Evolutionary conservation across 208 protist species (phyloP).

Genomic region (Naegleria lovaniensis): DNA sequence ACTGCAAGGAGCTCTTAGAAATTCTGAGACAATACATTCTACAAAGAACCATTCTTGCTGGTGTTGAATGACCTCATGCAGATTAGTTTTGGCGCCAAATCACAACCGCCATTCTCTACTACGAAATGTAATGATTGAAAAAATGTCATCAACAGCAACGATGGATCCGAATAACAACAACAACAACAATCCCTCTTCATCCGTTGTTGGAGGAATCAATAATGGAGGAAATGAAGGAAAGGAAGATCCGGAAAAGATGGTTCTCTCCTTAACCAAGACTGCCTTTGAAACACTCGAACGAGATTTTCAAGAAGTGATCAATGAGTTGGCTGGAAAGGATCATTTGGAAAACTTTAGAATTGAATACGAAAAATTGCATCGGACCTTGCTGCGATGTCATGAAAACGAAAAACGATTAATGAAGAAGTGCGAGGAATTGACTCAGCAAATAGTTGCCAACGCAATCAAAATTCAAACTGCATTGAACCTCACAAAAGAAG

Average conservation of each 20-base stretch:
- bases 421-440: constrained; percentile 82
- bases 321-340: constrained; percentile 82
- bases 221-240: neutral
- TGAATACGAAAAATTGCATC: constrained; percentile 96
- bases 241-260: neutral
- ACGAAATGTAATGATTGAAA: no score
- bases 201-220: no score
- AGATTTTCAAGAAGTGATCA: constrained; percentile 82
- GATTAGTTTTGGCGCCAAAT: no score
- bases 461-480: constrained; percentile 89
- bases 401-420: constrained; percentile 92
- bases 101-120: no score
- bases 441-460: constrained; percentile 86
- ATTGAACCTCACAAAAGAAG: constrained; percentile 87
- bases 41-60: no score
- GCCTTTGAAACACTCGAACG: constrained; percentile 83
- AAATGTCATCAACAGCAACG: no score
- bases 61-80: no score
- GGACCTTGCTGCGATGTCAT: constrained; percentile 88
- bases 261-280: constrained; percentile 50
- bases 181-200: no score
- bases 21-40: no score
- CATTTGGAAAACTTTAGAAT: constrained; percentile 82
- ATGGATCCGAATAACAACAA: no score
- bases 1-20: no score